Evolutionary conservation across 2,329 filamentous ascomycete genomes (phyloP), one percentile per base, ranked within the genome.

Genomic region (Passalora sequoiae): DNA sequence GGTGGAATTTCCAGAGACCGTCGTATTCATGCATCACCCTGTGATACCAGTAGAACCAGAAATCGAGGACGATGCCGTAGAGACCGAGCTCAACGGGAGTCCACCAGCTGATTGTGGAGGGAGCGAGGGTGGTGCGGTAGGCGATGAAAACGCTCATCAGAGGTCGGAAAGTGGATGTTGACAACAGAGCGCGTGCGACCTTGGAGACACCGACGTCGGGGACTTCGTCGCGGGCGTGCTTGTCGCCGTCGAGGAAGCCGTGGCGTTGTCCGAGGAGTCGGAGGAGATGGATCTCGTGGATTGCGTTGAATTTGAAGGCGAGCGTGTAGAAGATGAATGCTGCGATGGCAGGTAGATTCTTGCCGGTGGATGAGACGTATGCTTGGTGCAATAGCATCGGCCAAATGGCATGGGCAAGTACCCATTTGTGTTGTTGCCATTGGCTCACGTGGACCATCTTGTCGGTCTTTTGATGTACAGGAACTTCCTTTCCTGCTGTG

Each of bases 231-330:
- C 69, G 64, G 13, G 59, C 63, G 47, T 71, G 69, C 27, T 66
- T 62, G 46, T 72, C 68, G 9, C 69, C 69, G 44, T 72, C 69
- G 1, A 72, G 59, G 42, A 67, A 71, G 4, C 69, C 69, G 16
- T 62, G 56, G 0, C 40, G 47, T 35, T 70, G 66, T 1, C 65
- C 68, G 1, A 71, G 46, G 4, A 58, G 58, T 5, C 68, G 65
- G 9, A 72, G 59, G 4, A 60, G 55, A 16, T 64, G 60, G 4
- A 70, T 48, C 39, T 70, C 60, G 32, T 64, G 65, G 25, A 71
- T 64, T n/a, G 63, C 62, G 30, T 65, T 68, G 6, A 60, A 15
- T 35, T 69, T 70, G 51, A 71, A 69, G n/a, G 60, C 55, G 2
- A 60, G 12, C 13, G 54, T 61, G 50, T 72, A 71, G 37, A 69